phyloP scores from a whole-genome alignment of 2,329 filamentous ascomycete species.

The Scedosporium apiospermum region DNA sequence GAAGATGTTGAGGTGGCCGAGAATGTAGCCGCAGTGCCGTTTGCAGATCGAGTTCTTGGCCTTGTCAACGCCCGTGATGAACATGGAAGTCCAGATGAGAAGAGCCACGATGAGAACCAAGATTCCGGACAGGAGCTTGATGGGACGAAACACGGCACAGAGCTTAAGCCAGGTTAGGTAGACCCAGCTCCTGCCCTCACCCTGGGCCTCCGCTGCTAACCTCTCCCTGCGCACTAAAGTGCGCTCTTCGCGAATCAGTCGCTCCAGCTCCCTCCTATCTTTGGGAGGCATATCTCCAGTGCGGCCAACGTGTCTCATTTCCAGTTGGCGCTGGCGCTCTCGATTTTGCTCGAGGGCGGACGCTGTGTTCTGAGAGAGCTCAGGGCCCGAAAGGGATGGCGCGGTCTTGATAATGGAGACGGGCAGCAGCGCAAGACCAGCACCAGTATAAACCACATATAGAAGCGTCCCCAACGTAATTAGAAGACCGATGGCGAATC shows the following conservation, averaged over 20 bases:
- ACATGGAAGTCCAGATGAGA: constrained; percentile 80
- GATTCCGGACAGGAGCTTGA: constrained; percentile 81
- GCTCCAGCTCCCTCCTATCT: constrained; percentile 80
- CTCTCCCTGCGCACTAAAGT: constrained; percentile 84
- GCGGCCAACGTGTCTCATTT: constrained; percentile 72
- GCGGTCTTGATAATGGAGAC: constrained; percentile 88
- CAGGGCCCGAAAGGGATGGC: constrained; percentile 73
- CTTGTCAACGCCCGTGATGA: constrained; percentile 93
- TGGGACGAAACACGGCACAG: constrained; percentile 72
- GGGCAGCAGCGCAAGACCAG: constrained; percentile 80
- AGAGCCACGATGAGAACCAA: constrained; percentile 65
- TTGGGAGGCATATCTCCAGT: constrained; percentile 69
- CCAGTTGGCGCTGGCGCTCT: constrained; percentile 84
- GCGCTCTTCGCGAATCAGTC: constrained; percentile 79
- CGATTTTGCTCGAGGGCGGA: constrained; percentile 78
- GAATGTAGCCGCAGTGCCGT: constrained; percentile 80
- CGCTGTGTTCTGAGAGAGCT: constrained; percentile 65
- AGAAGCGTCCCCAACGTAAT: constrained; percentile 78
- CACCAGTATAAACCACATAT: constrained; percentile 81
- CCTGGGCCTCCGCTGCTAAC: constrained; percentile 71
- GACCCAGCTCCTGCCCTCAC: constrained; percentile 65
- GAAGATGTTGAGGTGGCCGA: constrained; percentile 81
- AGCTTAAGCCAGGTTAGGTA: constrained; percentile 70
- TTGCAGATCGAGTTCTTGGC: constrained; percentile 93
- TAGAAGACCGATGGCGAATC: constrained; percentile 81